Conservation (phyloP, 2,329 filamentous ascomycete species). For the Colletotrichum cereale region DNA sequence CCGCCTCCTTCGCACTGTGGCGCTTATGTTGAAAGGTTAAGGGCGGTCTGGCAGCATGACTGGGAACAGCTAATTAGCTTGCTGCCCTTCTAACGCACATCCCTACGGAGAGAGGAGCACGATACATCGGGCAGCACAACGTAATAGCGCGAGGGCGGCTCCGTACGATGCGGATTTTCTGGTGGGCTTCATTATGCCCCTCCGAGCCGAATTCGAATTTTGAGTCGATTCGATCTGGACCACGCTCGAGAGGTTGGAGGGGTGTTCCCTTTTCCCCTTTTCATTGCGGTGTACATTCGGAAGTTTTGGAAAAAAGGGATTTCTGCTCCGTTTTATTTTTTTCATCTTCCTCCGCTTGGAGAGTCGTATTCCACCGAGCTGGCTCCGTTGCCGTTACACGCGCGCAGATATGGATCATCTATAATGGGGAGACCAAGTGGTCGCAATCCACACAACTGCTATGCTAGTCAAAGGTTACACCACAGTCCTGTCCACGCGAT, state of each 20-base stretch:
- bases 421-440: not conserved
- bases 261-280: not conserved
- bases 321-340: not conserved
- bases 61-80: not conserved
- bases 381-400: constrained; percentile 1
- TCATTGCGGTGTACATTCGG: not conserved
- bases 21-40: not conserved
- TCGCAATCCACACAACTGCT: not conserved
- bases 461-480: no score
- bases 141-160: constrained; percentile 32
- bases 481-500: not conserved
- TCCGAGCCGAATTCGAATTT: constrained; percentile 19
- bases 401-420: not conserved
- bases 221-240: not conserved
- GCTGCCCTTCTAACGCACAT: not conserved
- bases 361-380: not conserved
- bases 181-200: constrained; percentile 18
- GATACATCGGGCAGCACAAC: constrained; percentile 18
- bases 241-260: not conserved
- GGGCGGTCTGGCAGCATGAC: constrained; percentile 16
- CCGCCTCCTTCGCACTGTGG: constrained; percentile 32
- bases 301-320: not conserved
- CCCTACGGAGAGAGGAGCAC: not conserved
- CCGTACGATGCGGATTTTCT: constrained; percentile 29
- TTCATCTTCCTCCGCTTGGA: not conserved